Evolutionary conservation across 352 stramenopile genomes (phyloP), one percentile per base, ranked within the genome.

Genomic region (Phytophthora constricta): DNA sequence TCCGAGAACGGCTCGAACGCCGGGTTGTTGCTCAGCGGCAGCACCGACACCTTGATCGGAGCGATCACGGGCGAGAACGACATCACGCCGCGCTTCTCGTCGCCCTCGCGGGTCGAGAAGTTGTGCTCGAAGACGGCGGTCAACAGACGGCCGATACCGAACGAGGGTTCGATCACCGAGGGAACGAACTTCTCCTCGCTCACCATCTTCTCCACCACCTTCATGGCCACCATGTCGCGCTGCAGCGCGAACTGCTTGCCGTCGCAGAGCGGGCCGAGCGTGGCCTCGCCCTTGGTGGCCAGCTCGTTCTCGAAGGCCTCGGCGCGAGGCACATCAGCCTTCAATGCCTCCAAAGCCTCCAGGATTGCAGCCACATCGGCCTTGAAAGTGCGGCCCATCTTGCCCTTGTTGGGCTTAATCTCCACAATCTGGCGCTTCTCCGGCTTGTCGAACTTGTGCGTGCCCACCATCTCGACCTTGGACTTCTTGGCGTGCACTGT

Each of bases 111-210:
- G 57, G 96, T 85, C 63, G 96, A 99, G 72, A 99, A 99, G 55
- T 93, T 98, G 88, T 99, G 98, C 79, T 99, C 97, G 53, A 99
- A 93, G 19, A 99, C 81, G 17, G 97, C 97, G 62, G 99, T 99
- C 31, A 99, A 77, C 61, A 99, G 93, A 57, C 98, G 96, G 51
- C 97, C 98, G 60, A 99, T 98, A 59, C 98, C 98, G 74, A 99
- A 99, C 25, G 97, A 99, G 22, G 98, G 98, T 82, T 99, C 98
- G 71, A 99, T 99, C 33, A 99, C 97, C 67, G 90, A 98, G 47
- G 97, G 98, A 66, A 97, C 98, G 70, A 98, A 99, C 80, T 99
- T 99, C 65, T 98, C 88, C 71, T 99, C 94, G 60, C 96, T 93
- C 52, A 99, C 92, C 79, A 92, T 98, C 76, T 98, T 98, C 70